Evolutionary conservation across 345 rosid species (phyloP).

Genomic region (Hibiscus trionum): DNA sequence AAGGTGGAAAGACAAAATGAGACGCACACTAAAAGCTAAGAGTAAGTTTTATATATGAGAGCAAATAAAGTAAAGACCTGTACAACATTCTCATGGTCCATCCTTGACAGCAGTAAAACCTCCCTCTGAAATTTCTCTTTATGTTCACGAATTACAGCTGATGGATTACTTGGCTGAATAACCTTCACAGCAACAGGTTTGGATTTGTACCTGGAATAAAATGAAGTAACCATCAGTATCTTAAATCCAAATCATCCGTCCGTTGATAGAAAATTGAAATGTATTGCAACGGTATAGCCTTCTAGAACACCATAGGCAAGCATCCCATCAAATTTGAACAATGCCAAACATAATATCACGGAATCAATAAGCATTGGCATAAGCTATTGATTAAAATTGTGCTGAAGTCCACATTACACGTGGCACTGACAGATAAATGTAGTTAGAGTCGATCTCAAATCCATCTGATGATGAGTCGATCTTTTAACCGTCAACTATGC

Average conservation of each 20-base stretch:
- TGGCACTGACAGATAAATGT: too few relatives aligned
- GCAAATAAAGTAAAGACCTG: slow-evolving; percentile 25
- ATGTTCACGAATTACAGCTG: slow-evolving; percentile 21
- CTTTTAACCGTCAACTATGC: neutral
- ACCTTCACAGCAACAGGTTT: slow-evolving; percentile 49
- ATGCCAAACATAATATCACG: neutral
- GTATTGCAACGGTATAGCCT: neutral
- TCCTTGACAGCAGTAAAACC: slow-evolving; percentile 39
- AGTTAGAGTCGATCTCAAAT: neutral
- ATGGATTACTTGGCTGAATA: slow-evolving; percentile 31
- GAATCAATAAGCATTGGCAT: neutral
- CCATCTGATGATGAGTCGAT: neutral
- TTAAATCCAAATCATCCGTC: neutral
- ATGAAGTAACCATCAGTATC: neutral
- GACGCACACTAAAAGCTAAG: neutral
- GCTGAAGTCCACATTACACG: too few relatives aligned
- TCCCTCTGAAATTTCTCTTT: slow-evolving; percentile 47
- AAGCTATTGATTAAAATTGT: neutral
- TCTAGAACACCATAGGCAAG: neutral
- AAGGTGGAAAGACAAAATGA: neutral
- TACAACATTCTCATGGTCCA: slow-evolving; percentile 42
- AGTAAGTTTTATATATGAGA: neutral
- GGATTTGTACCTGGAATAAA: slow-evolving; percentile 22
- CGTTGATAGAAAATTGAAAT: neutral
- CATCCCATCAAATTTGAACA: neutral